Conservation (phyloP, 2,329 filamentous ascomycete species). For the Pseudogymnoascus destructans region DNA sequence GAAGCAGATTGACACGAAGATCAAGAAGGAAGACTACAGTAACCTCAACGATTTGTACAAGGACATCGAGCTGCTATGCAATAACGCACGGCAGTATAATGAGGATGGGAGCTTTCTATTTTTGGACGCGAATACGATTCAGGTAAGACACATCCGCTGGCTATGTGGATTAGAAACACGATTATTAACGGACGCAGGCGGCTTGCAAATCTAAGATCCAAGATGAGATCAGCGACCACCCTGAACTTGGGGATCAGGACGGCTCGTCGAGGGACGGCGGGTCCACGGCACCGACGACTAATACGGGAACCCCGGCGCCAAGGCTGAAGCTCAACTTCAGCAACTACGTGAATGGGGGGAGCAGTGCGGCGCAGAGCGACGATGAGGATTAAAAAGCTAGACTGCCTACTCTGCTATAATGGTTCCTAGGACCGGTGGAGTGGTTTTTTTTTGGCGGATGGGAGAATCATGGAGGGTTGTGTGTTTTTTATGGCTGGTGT, state of each 20-base stretch:
- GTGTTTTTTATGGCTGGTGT: slow-evolving; percentile 8
- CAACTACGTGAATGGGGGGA: slow-evolving; percentile 30
- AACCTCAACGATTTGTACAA: slow-evolving; percentile 65
- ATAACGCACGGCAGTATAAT: slow-evolving; percentile 90
- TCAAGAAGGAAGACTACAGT: slow-evolving; percentile 90
- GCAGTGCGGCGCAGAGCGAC: slow-evolving; percentile 37
- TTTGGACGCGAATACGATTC: slow-evolving; percentile 82
- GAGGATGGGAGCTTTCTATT: slow-evolving; percentile 90
- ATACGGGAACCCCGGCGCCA: slow-evolving; percentile 42
- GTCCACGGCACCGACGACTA: slow-evolving; percentile 39
- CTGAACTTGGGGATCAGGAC: slow-evolving; percentile 44
- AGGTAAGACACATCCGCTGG: slow-evolving; percentile 44
- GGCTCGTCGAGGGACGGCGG: slow-evolving; percentile 24
- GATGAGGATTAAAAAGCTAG: slow-evolving; percentile 31
- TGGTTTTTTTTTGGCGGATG: slow-evolving; percentile 1
- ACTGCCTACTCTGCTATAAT: slow-evolving; percentile 7
- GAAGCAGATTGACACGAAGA: slow-evolving; percentile 87
- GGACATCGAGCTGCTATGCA: slow-evolving; percentile 74
- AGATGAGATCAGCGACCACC: slow-evolving; percentile 39
- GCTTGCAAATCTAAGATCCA: slow-evolving; percentile 42
- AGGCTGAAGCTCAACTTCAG: slow-evolving; percentile 56
- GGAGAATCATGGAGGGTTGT: not conserved
- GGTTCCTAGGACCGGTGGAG: slow-evolving; percentile 7
- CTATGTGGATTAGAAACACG: not conserved
- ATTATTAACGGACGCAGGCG: slow-evolving; percentile 35